Evolutionary conservation across 208 protist genomes (phyloP).

Genomic region (Willaertia magna): DNA sequence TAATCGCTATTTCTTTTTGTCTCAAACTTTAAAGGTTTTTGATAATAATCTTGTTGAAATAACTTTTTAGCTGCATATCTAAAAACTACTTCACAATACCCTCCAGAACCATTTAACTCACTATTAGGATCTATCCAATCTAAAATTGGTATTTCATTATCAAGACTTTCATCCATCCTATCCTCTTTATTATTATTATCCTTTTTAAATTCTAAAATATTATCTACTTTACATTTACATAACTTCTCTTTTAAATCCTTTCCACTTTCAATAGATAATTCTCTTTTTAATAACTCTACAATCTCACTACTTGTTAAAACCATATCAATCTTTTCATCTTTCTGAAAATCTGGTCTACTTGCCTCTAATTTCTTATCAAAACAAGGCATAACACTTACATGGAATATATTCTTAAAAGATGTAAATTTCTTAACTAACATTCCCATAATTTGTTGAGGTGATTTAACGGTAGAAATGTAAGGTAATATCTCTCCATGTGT

Average conservation of each 20-base stretch:
- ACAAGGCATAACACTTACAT: slow-evolving; percentile 92
- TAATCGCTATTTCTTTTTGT: slow-evolving; percentile 39
- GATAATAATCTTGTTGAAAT: slow-evolving; percentile 37
- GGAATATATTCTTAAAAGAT: slow-evolving; percentile 45
- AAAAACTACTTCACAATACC: slow-evolving; percentile 45
- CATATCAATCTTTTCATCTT: slow-evolving; percentile 75
- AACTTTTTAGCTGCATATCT: slow-evolving; percentile 38
- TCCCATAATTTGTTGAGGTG: slow-evolving; percentile 87
- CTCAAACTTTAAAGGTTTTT: slow-evolving; percentile 22
- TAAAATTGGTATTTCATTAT: neutral
- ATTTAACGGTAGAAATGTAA: slow-evolving; percentile 79
- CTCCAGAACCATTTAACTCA: slow-evolving; percentile 36
- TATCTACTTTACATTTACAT: neutral
- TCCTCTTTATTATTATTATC: neutral
- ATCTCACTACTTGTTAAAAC: slow-evolving; percentile 85
- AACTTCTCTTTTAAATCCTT: neutral
- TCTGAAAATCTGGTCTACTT: slow-evolving; percentile 59
- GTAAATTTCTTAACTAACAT: slow-evolving; percentile 62
- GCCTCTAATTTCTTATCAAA: slow-evolving; percentile 97
- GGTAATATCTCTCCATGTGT: slow-evolving; percentile 70
- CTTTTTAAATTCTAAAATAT: neutral
- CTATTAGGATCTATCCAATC: slow-evolving; percentile 27
- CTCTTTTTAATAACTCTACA: slow-evolving; percentile 59
- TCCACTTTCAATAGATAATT: neutral
- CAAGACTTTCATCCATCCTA: neutral